phyloP scores from a whole-genome alignment of 129 eudicot genomes.

The Ambrosia artemisiifolia region DNA sequence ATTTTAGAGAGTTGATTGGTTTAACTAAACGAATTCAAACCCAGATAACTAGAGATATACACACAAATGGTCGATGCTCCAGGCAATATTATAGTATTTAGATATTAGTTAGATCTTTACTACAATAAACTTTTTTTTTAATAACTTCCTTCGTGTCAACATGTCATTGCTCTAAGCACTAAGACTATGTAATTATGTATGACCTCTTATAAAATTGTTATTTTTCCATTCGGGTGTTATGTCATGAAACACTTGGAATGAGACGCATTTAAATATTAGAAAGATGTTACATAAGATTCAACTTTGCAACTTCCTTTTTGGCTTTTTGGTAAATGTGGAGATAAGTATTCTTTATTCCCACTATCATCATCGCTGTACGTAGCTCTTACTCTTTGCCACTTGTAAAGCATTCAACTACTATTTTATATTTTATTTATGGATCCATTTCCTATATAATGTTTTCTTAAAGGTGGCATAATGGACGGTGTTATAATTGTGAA shows the following conservation, averaged over 20 bases:
- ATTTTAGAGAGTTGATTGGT: too few relatives aligned
- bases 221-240: neutral
- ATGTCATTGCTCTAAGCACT: too few relatives aligned
- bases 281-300: constrained; percentile 31
- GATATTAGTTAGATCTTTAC: neutral
- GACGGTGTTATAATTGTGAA: neutral
- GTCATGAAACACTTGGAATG: constrained; percentile 31
- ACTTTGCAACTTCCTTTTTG: constrained; percentile 23
- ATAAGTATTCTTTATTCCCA: constrained; percentile 27
- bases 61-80: neutral
- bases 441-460: neutral
- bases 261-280: constrained; percentile 18
- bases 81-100: neutral
- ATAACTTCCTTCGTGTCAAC: too few relatives aligned
- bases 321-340: constrained; percentile 19
- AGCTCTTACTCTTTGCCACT: constrained; percentile 19
- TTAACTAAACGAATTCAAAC: too few relatives aligned
- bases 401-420: constrained; percentile 26
- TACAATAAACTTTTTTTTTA: neutral
- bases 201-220: too few relatives aligned
- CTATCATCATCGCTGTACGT: constrained; percentile 23
- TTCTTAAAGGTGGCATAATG: neutral
- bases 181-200: too few relatives aligned
- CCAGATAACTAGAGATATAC: too few relatives aligned
- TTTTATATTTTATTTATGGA: neutral